A percentile compares a stretch with the other conserved stretches of the same genome.
phyloP scores from a whole-genome alignment of 495 filamentous ascomycete species.

The Alectoria sarmentosa region DNA sequence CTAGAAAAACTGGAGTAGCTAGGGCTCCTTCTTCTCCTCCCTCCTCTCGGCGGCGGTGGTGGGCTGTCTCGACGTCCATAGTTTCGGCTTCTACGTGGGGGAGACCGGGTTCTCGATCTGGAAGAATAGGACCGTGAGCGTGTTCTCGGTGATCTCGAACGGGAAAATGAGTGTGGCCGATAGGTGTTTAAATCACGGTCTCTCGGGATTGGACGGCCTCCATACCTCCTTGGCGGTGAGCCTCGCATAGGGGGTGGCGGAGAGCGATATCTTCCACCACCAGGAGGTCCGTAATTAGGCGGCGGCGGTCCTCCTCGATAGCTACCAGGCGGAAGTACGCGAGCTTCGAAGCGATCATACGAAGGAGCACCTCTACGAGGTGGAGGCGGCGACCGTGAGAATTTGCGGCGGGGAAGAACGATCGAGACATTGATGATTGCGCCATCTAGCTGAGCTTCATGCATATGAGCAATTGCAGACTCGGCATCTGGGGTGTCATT shows the following conservation, averaged over 20 bases:
- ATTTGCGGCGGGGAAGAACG: conserved; percentile 71
- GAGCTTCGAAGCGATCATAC: conserved; percentile 30
- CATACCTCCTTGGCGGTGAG: conserved; percentile 35
- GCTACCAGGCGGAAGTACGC: conserved; percentile 28
- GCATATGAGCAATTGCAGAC: conserved; percentile 91
- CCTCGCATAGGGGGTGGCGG: conserved; percentile 31
- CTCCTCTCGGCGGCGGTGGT: conserved; percentile 30
- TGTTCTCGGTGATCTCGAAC: conserved; percentile 39
- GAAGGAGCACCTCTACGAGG: conserved; percentile 30
- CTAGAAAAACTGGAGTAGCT: conserved; percentile 51
- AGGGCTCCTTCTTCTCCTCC: conserved; percentile 43
- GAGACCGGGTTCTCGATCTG: conserved; percentile 24
- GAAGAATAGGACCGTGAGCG: conserved; percentile 27
- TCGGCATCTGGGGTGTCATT: conserved; percentile 71
- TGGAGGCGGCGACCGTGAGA: conserved; percentile 46
- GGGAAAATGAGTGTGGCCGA: conserved; percentile 40
- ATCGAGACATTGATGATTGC: conserved; percentile 85
- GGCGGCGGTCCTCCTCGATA: conserved; percentile 27
- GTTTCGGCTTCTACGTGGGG: conserved; percentile 29
- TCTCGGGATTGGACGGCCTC: conserved; percentile 28
- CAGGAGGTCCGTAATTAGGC: conserved; percentile 17
- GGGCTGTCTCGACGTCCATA: conserved; percentile 31
- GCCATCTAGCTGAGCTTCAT: conserved; percentile 93
- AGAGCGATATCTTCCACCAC: conserved; percentile 23
- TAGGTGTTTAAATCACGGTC: conserved; percentile 44